Percentiles rank a stretch among this genome's conserved stretches.
Conservation (phyloP, 2,329 filamentous ascomycete genomes). For the Aspergillus quadricinctus region DNA sequence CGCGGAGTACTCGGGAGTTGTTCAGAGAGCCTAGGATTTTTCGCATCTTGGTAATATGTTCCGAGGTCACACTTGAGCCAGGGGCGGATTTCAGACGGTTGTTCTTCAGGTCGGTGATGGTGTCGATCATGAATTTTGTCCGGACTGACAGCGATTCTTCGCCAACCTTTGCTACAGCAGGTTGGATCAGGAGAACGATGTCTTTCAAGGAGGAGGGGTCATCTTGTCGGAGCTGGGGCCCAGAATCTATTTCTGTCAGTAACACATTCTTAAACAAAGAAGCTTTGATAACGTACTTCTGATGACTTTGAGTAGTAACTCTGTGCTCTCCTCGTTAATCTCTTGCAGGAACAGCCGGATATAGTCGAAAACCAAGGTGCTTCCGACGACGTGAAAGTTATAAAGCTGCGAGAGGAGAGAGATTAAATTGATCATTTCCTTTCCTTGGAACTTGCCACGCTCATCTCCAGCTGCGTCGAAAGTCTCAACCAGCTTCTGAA, state of each 20-base stretch:
- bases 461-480: conserved; percentile 64
- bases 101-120: conserved; percentile 90
- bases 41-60: conserved; percentile 83
- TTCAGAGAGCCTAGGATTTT: conserved; percentile 80
- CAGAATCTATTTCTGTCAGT: conserved; percentile 51
- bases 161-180: conserved; percentile 63
- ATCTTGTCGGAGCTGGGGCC: conserved; percentile 78
- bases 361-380: conserved; percentile 84
- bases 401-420: conserved; percentile 83
- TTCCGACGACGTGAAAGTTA: conserved; percentile 82
- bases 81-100: conserved; percentile 76
- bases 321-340: conserved; percentile 81
- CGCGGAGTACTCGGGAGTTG: conserved; percentile 58
- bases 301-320: conserved; percentile 79
- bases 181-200: conserved; percentile 75
- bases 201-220: conserved; percentile 85
- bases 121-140: conserved; percentile 97
- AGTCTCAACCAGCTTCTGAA: conserved; percentile 71
- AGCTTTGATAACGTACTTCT: conserved; percentile 47
- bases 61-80: conserved; percentile 68
- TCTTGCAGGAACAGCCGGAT: conserved; percentile 70
- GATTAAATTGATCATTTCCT: conserved; percentile 71
- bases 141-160: conserved; percentile 73
- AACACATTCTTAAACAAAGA: not conserved
- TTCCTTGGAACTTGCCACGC: conserved; percentile 42